A percentile compares a stretch with the other conserved stretches of the same genome.
Evolutionary conservation across 345 rosid species (phyloP).

Genomic region (Brassica napus): DNA sequence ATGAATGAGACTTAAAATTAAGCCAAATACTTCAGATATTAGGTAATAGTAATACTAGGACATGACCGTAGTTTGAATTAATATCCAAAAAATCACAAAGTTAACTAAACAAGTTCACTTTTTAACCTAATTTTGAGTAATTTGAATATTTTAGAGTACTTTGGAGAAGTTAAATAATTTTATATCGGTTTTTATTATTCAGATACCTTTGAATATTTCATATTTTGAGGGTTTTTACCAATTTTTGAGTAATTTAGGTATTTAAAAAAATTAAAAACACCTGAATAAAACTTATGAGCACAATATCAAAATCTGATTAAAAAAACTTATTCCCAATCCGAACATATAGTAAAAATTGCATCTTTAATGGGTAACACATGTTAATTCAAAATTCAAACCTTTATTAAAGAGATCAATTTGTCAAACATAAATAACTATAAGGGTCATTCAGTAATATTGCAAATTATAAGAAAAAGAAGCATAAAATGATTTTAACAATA

Average conservation of each 20-base stretch:
- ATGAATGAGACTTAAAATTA: not conserved
- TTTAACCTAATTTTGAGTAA: not conserved
- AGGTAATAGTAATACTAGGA: not conserved
- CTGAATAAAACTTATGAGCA: not conserved
- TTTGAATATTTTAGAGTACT: not conserved
- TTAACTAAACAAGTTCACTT: not conserved
- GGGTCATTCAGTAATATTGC: not conserved
- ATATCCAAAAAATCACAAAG: not conserved
- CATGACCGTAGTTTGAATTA: not conserved
- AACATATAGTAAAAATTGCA: not conserved
- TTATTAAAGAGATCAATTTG: not conserved
- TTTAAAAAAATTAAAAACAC: not conserved
- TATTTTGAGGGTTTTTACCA: not conserved
- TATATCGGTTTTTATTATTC: not conserved
- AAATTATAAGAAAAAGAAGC: slow-evolving; percentile 5
- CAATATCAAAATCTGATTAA: not conserved
- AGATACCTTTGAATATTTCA: not conserved
- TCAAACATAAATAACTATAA: not conserved
- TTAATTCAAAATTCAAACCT: too few relatives aligned
- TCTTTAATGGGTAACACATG: not conserved
- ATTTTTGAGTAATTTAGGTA: not conserved
- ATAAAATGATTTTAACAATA: not conserved
- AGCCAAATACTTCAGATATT: not conserved
- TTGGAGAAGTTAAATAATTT: not conserved
- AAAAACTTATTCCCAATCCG: not conserved